A percentile compares a stretch with the other conserved stretches of the same genome.
Evolutionary conservation across 2,329 filamentous ascomycete species (phyloP).

Genomic region (Fusarium equiseti): DNA sequence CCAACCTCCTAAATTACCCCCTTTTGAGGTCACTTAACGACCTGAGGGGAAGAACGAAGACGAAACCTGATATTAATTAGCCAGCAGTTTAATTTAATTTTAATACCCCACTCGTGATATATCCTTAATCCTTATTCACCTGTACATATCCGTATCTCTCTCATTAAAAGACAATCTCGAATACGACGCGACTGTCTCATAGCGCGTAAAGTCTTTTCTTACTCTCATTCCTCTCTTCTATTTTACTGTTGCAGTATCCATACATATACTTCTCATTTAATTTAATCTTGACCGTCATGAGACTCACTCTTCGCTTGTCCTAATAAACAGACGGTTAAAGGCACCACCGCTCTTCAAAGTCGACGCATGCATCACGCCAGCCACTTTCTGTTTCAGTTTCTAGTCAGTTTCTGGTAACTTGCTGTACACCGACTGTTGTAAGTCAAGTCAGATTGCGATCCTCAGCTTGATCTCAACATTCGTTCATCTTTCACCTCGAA

Average conservation of each 20-base stretch:
- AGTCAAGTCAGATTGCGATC: slow-evolving; percentile 2
- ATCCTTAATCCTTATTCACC: slow-evolving; percentile 14
- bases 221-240: neutral
- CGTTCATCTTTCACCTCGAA: neutral
- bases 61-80: slow-evolving; percentile 26
- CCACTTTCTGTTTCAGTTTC: neutral
- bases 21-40: slow-evolving; percentile 21
- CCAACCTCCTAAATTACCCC: slow-evolving; percentile 34
- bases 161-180: slow-evolving; percentile 12
- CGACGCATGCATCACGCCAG: slow-evolving; percentile 34
- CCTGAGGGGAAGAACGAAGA: slow-evolving; percentile 13
- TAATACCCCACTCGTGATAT: slow-evolving; percentile 12
- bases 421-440: slow-evolving; percentile 30
- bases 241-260: neutral
- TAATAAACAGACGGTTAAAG: slow-evolving; percentile 24
- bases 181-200: slow-evolving; percentile 13
- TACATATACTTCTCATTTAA: neutral
- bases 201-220: slow-evolving; percentile 6
- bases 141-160: neutral
- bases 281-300: slow-evolving; percentile 14
- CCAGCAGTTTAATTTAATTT: slow-evolving; percentile 2
- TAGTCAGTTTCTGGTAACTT: neutral
- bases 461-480: slow-evolving; percentile 8
- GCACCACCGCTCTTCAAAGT: slow-evolving; percentile 17
- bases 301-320: slow-evolving; percentile 20